These are phyloP conservation scores for Geotrichum australiense DNA, from an alignment of 1,139 yeast genomes.

Conservation along the genomic window DNA sequence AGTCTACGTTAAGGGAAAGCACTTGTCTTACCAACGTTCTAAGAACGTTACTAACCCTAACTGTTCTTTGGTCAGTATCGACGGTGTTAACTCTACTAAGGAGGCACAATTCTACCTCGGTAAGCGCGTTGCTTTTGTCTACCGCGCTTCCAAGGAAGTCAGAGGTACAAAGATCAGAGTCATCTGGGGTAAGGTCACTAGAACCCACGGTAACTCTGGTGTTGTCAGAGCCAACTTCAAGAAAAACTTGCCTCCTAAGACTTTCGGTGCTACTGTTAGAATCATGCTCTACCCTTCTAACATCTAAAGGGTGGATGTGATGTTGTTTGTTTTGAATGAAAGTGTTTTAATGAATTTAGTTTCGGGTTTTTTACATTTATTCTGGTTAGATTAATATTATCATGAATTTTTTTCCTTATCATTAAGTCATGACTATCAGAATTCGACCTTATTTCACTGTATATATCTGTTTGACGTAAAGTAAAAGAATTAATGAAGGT, in stretches of 20 bases:
- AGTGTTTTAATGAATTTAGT: too few species aligned
- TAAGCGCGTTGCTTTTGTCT: constrained; percentile 98
- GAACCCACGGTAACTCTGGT: constrained; percentile 99
- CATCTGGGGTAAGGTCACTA: constrained; percentile 91
- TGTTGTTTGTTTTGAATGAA: too few species aligned
- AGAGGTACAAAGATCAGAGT: constrained; percentile 99
- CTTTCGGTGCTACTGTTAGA: constrained; percentile 99
- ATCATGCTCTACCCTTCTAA: constrained; percentile 99
- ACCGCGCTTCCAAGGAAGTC: constrained; percentile 97
- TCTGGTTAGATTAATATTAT: too few species aligned
- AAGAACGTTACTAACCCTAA: constrained; percentile 98
- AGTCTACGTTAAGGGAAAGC: constrained; percentile 99
- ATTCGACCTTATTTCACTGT: too few species aligned
- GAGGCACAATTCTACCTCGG: constrained; percentile 99
- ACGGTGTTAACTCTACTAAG: constrained; percentile 85
- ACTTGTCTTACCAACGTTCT: constrained; percentile 99
- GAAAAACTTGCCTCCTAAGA: constrained; percentile 98
- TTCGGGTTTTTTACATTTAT: too few species aligned
- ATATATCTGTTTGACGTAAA: too few species aligned
- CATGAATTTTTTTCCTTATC: too few species aligned
- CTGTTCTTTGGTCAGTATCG: constrained; percentile 92
- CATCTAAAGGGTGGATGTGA: too few species aligned
- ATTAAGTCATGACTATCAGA: too few species aligned
- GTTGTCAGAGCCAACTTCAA: constrained; percentile 98
- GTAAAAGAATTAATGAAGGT: too few species aligned